Evolutionary conservation across 306 rosid genomes (phyloP), one percentile per base, ranked within the genome.

Genomic region (Castanopsis chinensis): DNA sequence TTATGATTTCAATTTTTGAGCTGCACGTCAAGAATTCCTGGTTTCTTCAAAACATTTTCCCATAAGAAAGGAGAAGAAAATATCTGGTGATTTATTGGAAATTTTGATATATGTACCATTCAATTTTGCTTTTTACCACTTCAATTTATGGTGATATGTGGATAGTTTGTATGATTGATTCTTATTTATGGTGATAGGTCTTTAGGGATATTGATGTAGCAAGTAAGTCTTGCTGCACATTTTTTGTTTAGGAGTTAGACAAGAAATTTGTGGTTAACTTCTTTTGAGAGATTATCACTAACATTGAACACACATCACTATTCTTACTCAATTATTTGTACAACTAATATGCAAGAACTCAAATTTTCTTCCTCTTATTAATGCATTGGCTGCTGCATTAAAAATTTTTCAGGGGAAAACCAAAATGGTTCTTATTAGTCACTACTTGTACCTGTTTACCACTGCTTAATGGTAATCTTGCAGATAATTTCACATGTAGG

Each of bases 271-370:
- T 83, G 45, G 74, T 80, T 85, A 80, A 84, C 89, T 69, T 91
- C 90, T 91, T 86, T 20, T 86, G 89, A 85, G 84, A 82, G 80
- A 74, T 86, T 78, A 85, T 88, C 86, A 87, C 86, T 84, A 63
- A 67, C 84, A 51, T 80, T 87, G 67, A 68, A 82, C 84, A 33
- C 58, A 28, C 54, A 52, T 55, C 20, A 59, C 71, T n/a, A 76
- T 80, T 84, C 81, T 76, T 80, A 76, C 35, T 75, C 20, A 55
- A 65, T 77, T 64, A 75, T 69, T 59, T 52, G 14, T 30, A 58
- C 52, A n/a, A 20, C 37, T 72, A 80, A 56, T 80, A 61, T 60
- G 76, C 63, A 76, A 72, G 84, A 72, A 27, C 7, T 41, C 19
- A 19, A 63, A 14, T 5, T 64, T 64, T 30, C 35, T 20, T 5